Evolutionary conservation across 805 yeast genomes (phyloP).

Genomic region (Monosporozyma aerobia): DNA sequence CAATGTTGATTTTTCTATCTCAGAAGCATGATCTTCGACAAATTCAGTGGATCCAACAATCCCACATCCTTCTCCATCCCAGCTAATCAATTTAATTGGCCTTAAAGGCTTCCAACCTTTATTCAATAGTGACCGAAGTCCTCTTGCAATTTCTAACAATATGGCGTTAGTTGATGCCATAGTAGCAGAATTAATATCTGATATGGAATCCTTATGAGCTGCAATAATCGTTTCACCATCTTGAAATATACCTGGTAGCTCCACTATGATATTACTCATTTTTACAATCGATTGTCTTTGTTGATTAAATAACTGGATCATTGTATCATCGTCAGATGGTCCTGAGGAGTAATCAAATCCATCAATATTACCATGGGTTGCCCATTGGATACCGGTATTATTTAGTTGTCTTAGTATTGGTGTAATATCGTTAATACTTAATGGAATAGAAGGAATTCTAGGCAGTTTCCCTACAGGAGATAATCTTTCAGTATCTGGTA

Average conservation of each 20-base stretch:
- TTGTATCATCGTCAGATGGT: conserved; percentile 30
- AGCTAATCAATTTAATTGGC: conserved; percentile 60
- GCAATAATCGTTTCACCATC: conserved; percentile 49
- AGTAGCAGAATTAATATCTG: conserved; percentile 43
- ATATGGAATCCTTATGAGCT: conserved; percentile 45
- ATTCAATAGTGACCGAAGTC: conserved; percentile 35
- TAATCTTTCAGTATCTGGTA: conserved; percentile 30
- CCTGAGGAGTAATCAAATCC: conserved; percentile 40
- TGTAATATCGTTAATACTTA: conserved; percentile 35
- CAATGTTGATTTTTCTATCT: conserved; percentile 41
- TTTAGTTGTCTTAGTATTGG: conserved; percentile 35
- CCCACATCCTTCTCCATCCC: conserved; percentile 78
- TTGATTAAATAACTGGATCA: conserved; percentile 34
- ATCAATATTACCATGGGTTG: conserved; percentile 35
- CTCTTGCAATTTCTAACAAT: conserved; percentile 44
- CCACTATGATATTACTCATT: conserved; percentile 41
- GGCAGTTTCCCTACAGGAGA: conserved; percentile 39
- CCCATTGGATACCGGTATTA: conserved; percentile 31
- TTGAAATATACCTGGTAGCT: conserved; percentile 46
- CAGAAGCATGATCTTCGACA: conserved; percentile 49
- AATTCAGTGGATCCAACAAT: conserved; percentile 70
- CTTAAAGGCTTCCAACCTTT: conserved; percentile 66
- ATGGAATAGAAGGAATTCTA: conserved; percentile 44
- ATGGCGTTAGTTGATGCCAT: conserved; percentile 43
- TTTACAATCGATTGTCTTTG: conserved; percentile 37